Percentiles rank a stretch among this genome's conserved stretches.
These are phyloP conservation scores for Penicillium angulare DNA, from an alignment of 495 filamentous ascomycete species.

Conservation along the genomic window DNA sequence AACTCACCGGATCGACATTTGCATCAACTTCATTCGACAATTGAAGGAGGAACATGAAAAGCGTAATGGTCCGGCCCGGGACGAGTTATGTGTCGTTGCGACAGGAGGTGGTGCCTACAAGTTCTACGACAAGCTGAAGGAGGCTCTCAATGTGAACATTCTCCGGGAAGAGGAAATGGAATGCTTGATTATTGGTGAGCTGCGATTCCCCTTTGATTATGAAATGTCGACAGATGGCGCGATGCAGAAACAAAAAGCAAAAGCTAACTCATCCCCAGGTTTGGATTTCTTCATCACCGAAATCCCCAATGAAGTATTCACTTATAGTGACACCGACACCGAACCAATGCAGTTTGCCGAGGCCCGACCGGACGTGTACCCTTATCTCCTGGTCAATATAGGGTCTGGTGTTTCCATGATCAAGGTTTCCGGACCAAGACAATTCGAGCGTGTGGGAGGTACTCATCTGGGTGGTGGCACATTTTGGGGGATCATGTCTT, in stretches of 20 bases:
- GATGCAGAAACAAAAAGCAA: not conserved
- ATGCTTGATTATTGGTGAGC: conserved; percentile 85
- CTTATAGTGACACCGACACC: conserved; percentile 81
- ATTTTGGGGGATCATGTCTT: conserved; percentile 87
- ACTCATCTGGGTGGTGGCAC: conserved; percentile 95
- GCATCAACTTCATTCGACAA: conserved; percentile 81
- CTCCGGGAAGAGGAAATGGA: conserved; percentile 97
- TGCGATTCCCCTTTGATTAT: not conserved
- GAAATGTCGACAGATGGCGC: not conserved
- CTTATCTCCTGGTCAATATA: conserved; percentile 97
- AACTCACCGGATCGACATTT: conserved; percentile 86
- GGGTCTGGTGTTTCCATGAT: conserved; percentile 99
- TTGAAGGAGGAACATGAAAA: conserved; percentile 75
- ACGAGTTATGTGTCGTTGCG: conserved; percentile 82
- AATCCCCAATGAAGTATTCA: conserved; percentile 95
- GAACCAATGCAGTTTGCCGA: conserved; percentile 83
- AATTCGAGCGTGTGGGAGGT: conserved; percentile 87
- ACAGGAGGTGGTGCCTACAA: conserved; percentile 95
- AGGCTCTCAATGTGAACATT: conserved; percentile 79
- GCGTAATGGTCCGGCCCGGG: conserved; percentile 62
- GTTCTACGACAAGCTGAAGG: conserved; percentile 85
- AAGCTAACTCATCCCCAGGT: conserved; percentile 47
- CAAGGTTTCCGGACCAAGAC: conserved; percentile 85
- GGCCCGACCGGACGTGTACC: conserved; percentile 75
- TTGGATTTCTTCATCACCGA: conserved; percentile 99